Conservation (phyloP, 2,329 filamentous ascomycete species). For the Helminthosporium solani region DNA sequence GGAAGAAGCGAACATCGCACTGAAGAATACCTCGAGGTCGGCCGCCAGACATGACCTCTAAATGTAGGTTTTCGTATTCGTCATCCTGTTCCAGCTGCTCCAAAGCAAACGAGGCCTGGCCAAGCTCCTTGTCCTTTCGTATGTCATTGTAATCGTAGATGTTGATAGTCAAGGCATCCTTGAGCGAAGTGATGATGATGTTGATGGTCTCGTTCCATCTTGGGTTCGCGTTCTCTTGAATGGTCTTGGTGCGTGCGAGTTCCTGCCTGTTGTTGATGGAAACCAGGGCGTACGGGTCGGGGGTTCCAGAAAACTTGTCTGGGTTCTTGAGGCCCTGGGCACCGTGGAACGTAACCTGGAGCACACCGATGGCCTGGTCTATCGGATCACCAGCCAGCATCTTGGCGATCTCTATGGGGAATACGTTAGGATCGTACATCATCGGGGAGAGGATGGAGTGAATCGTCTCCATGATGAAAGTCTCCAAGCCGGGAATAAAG, state of each 20-base stretch:
- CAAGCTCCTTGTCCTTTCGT: slow-evolving; percentile 94
- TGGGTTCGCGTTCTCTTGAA: slow-evolving; percentile 81
- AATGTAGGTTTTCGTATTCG: slow-evolving; percentile 78
- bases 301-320: slow-evolving; percentile 87
- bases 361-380: slow-evolving; percentile 91
- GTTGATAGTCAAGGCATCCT: slow-evolving; percentile 80
- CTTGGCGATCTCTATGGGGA: slow-evolving; percentile 97
- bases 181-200: slow-evolving; percentile 87
- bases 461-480: slow-evolving; percentile 93
- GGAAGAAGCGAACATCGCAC: slow-evolving; percentile 91
- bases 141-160: slow-evolving; percentile 93
- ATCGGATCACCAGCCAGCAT: slow-evolving; percentile 93
- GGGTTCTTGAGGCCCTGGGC: slow-evolving; percentile 92
- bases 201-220: slow-evolving; percentile 97
- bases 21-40: slow-evolving; percentile 78
- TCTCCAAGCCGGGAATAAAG: slow-evolving; percentile 92
- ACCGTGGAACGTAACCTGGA: slow-evolving; percentile 87
- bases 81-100: slow-evolving; percentile 76
- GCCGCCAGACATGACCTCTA: slow-evolving; percentile 83
- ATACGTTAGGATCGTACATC: slow-evolving; percentile 98
- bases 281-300: slow-evolving; percentile 85
- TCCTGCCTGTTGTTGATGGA: slow-evolving; percentile 81
- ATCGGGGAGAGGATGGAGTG: slow-evolving; percentile 91
- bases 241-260: slow-evolving; percentile 83
- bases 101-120: slow-evolving; percentile 78